A percentile compares a stretch with the other conserved stretches of the same genome.
Evolutionary conservation across 352 stramenopile genomes (phyloP).

Genomic region (Phytophthora litchii): DNA sequence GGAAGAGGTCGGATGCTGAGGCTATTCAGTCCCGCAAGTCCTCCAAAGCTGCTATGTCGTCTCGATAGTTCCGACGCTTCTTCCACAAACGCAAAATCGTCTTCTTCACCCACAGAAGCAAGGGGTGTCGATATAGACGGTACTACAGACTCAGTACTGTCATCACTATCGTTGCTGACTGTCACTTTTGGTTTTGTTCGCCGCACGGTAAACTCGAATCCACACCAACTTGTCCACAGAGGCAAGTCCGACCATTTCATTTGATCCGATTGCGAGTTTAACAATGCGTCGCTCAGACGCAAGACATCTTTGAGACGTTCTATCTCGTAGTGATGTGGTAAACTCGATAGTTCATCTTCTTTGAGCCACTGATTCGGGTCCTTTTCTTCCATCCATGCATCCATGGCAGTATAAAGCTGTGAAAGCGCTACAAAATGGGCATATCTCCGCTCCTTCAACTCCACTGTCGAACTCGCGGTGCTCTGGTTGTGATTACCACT

Average conservation of each 20-base stretch:
- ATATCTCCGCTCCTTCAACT: constrained; percentile 59
- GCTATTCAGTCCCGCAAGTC: constrained; percentile 42
- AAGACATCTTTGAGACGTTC: constrained; percentile 73
- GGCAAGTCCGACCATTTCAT: constrained; percentile 61
- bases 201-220: constrained; percentile 65
- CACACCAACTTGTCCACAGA: constrained; percentile 72
- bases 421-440: constrained; percentile 61
- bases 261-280: constrained; percentile 39
- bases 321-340: constrained; percentile 81
- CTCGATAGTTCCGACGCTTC: constrained; percentile 62
- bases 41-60: constrained; percentile 69
- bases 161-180: constrained; percentile 9
- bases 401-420: constrained; percentile 83
- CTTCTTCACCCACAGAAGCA: constrained; percentile 48
- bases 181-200: constrained; percentile 21
- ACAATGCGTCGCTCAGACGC: constrained; percentile 62
- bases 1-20: constrained; percentile 54
- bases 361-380: constrained; percentile 84
- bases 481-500: constrained; percentile 2
- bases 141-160: neutral
- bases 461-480: constrained; percentile 9
- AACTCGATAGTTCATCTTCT: constrained; percentile 66
- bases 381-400: constrained; percentile 84
- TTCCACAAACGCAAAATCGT: constrained; percentile 85
- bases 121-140: constrained; percentile 21